A percentile compares a stretch with the other conserved stretches of the same genome.
phyloP scores from a whole-genome alignment of 768 basidiomycete genomes.

The Pholiota molesta region DNA sequence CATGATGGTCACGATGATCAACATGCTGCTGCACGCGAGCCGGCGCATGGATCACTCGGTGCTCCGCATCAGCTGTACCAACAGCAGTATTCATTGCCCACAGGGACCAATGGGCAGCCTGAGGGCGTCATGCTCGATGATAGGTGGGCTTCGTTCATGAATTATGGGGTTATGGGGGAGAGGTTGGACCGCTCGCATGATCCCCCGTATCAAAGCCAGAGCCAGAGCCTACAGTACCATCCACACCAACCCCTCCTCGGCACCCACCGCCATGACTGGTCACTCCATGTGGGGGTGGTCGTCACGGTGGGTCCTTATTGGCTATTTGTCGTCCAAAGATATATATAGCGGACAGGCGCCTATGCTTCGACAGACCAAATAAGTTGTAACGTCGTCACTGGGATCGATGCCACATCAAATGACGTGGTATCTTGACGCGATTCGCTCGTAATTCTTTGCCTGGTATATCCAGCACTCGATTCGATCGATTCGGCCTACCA shows the following conservation, averaged over 20 bases:
- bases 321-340: too few relatives aligned
- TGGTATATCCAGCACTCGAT: too few relatives aligned
- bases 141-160: constrained; percentile 43
- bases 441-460: too few relatives aligned
- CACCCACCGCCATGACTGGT: not conserved
- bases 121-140: constrained; percentile 29
- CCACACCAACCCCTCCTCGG: not conserved
- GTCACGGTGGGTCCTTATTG: too few relatives aligned
- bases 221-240: not conserved
- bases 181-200: constrained; percentile 2
- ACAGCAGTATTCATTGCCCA: not conserved
- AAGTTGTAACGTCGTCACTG: too few relatives aligned
- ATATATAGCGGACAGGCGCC: too few relatives aligned
- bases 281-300: too few relatives aligned
- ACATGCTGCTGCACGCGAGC: not conserved
- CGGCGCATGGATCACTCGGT: not conserved
- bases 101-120: not conserved
- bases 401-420: too few relatives aligned
- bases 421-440: too few relatives aligned
- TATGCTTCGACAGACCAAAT: too few relatives aligned
- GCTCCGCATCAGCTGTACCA: not conserved
- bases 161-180: constrained; percentile 27
- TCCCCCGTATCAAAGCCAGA: constrained; percentile 3
- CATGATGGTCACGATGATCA: not conserved
- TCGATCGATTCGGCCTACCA: too few relatives aligned